Percentiles rank a stretch among this genome's conserved stretches.
Conservation (phyloP, 768 basidiomycete species). For the Mycena capillaripes region DNA sequence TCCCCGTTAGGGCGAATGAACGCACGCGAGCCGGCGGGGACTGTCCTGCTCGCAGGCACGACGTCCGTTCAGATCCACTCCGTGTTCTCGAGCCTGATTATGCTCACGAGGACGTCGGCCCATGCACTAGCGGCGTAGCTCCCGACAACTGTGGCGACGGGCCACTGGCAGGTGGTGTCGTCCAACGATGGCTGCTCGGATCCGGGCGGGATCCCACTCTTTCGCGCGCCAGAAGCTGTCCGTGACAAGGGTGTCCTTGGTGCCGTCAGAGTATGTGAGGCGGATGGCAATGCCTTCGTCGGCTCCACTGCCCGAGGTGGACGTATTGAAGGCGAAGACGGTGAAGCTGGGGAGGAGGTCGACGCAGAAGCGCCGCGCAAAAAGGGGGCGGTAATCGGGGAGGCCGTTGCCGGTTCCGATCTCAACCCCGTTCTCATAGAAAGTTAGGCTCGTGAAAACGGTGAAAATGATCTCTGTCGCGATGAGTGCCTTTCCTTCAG, state of each 20-base stretch:
- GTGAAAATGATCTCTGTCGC: neutral
- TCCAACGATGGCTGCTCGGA: neutral
- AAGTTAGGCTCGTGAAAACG: neutral
- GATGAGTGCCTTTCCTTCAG: neutral
- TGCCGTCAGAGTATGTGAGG: no score
- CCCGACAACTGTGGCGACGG: neutral
- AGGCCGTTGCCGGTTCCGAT: neutral
- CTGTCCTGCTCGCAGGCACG: no score
- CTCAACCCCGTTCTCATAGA: neutral
- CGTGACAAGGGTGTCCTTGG: no score
- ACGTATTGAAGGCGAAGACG: no score
- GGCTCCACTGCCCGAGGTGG: neutral
- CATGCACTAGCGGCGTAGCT: no score
- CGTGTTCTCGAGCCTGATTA: no score
- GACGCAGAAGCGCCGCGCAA: neutral
- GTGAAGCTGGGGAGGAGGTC: no score
- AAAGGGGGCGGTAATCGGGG: neutral
- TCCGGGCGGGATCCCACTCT: neutral
- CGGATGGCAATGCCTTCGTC: neutral
- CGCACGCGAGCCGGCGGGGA: neutral
- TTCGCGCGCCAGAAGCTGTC: neutral
- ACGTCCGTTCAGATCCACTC: no score
- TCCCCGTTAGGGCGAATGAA: neutral
- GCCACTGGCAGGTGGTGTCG: constrained; percentile 1
- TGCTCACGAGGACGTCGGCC: no score